phyloP scores from a whole-genome alignment of 2,329 filamentous ascomycete genomes.

The Nectriaceae sp. region DNA sequence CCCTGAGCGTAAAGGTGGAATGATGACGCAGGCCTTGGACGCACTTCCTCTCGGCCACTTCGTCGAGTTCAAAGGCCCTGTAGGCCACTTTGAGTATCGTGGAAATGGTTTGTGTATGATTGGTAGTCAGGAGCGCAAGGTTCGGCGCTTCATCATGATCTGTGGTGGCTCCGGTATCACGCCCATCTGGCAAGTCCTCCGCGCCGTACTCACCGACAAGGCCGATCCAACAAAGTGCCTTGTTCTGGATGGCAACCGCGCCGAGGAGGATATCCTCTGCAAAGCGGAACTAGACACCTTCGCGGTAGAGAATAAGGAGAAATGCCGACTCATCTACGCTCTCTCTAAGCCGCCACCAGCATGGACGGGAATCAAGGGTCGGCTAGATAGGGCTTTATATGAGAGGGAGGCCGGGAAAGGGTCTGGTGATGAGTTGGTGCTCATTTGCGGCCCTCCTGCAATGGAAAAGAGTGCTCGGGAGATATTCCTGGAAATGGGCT shows the following conservation, averaged over 20 bases:
- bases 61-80: slow-evolving; percentile 85
- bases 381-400: slow-evolving; percentile 66
- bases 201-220: slow-evolving; percentile 61
- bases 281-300: slow-evolving; percentile 70
- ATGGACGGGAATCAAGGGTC: slow-evolving; percentile 70
- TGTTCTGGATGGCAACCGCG: slow-evolving; percentile 77
- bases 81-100: slow-evolving; percentile 81
- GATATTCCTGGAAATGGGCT: slow-evolving; percentile 61
- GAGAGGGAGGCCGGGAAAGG: slow-evolving; percentile 53
- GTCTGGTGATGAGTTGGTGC: slow-evolving; percentile 60
- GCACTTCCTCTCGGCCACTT: slow-evolving; percentile 68
- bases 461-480: slow-evolving; percentile 69
- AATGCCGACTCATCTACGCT: slow-evolving; percentile 68
- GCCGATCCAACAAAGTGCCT: slow-evolving; percentile 68
- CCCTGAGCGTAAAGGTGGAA: slow-evolving; percentile 61
- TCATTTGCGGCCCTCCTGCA: slow-evolving; percentile 77
- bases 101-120: slow-evolving; percentile 66
- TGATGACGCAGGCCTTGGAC: slow-evolving; percentile 82
- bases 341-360: slow-evolving; percentile 62
- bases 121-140: slow-evolving; percentile 53
- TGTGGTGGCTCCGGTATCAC: slow-evolving; percentile 89
- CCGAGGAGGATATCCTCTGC: slow-evolving; percentile 81
- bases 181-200: slow-evolving; percentile 83
- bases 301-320: slow-evolving; percentile 51
- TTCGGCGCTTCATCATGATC: slow-evolving; percentile 80